Base-by-base conservation (phyloP, 129 eudicot genomes). In the Tanacetum coccineum region DNA sequence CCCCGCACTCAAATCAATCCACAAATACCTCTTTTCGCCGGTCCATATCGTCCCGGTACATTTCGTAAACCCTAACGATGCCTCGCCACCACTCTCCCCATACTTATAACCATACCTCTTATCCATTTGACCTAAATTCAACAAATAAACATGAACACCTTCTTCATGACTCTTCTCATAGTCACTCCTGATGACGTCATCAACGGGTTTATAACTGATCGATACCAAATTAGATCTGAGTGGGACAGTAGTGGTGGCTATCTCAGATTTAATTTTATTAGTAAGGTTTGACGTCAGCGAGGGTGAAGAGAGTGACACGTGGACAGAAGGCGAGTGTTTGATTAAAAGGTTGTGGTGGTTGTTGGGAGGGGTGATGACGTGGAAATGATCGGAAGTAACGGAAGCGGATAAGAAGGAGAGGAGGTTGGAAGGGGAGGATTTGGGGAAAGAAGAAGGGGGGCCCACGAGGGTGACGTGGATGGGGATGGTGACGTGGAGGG, bases 1-100 rank as follows among this genome's bases (percentile, higher is more conserved):
- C 3, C 98, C 98, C 0, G 98, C 98, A 2, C 84, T 86, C 68
- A 92, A 70, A 73, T 92, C 98, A n/a, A 92, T 77, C 96, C 98
- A 92, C 70, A 88, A 26, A 58, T 92, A 92, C 52, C 96, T 78
- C 7, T 79, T 84, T 46, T 81, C 81, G 0, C 91, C 91, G 4
- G 91, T 72, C 96, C 96, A 92, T 22, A 92, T 42, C 44, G 71
- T 81, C 3, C 98, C 98, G 68, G 86, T 56, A 61, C 98, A 92
- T 63, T 78, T 84, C 17, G 95, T 81, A 12, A 70, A 71, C 1
- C 83, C 91, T 1, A 87, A 81, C 1, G 96, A 85, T 4, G 85
- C 73, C 3, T 84, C 98, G 0, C 96, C 90, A 0, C 96, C 94
- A 0, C 58, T 15, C 18, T 76, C 74, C 0, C 79, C 73, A 73